These are phyloP conservation scores for Rhynchosporium secalis DNA, from an alignment of 2,329 filamentous ascomycete genomes.

Conservation along the genomic window DNA sequence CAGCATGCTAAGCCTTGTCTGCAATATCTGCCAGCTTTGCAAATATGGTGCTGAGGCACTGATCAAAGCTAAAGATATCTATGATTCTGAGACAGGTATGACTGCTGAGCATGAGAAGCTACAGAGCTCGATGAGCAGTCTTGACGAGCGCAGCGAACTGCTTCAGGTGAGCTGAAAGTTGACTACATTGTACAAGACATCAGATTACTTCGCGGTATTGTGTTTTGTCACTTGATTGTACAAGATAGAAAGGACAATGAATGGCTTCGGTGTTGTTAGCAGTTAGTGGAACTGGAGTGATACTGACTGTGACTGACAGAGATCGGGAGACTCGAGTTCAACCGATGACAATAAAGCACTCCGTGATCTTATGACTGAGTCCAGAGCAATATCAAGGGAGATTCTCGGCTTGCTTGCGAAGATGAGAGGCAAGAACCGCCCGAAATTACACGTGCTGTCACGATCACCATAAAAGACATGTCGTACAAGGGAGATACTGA, in stretches of 20 bases:
- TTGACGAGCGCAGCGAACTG: background rate
- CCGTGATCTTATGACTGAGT: background rate
- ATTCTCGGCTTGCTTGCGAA: background rate
- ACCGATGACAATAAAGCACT: background rate
- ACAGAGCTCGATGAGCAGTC: background rate
- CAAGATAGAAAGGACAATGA: too few species aligned
- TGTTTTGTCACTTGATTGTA: too few species aligned
- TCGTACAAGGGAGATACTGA: background rate
- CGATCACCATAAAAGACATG: background rate
- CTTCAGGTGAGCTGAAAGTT: background rate
- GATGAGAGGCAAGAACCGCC: background rate
- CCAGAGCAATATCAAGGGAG: background rate
- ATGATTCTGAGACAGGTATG: background rate
- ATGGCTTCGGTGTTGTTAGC: too few species aligned
- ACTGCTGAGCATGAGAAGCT: background rate
- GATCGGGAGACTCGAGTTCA: too few species aligned
- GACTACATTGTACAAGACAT: too few species aligned
- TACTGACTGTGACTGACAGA: too few species aligned
- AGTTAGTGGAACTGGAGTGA: too few species aligned
- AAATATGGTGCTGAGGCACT: background rate
- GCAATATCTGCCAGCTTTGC: background rate
- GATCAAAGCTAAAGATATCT: background rate
- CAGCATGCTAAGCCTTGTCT: background rate
- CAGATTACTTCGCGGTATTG: too few species aligned
- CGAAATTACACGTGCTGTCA: background rate